Percentiles rank a stretch among this genome's conserved stretches.
These are phyloP conservation scores for Helianthus annuus DNA, from an alignment of 129 eudicot genomes.

Conservation along the genomic window DNA sequence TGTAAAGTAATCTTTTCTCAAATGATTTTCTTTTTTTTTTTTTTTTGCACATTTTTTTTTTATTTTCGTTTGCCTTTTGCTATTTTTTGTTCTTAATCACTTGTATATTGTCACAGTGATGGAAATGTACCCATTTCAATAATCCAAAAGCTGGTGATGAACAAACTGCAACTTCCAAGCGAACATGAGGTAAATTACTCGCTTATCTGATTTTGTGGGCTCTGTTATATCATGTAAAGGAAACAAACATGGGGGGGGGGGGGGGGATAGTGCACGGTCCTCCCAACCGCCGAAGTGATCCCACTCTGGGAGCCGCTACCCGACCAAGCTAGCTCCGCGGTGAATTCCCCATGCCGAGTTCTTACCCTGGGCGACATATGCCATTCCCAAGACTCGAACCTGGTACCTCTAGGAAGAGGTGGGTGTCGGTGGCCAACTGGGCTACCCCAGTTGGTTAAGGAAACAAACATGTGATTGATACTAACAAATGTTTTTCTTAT, in stretches of 20 bases:
- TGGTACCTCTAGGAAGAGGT: too few species aligned
- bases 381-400: too few species aligned
- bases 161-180: slow-evolving; percentile 71
- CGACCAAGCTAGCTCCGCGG: too few species aligned
- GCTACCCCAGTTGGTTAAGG: too few species aligned
- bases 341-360: too few species aligned
- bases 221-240: not conserved
- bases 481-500: slow-evolving; percentile 1
- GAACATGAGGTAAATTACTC: slow-evolving; percentile 71
- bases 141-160: slow-evolving; percentile 72
- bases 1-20: not conserved
- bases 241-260: slow-evolving; percentile 2
- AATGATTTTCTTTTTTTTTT: too few species aligned
- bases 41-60: not conserved
- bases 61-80: not conserved
- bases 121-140: slow-evolving; percentile 69
- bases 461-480: slow-evolving; percentile 2
- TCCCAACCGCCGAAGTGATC: too few species aligned
- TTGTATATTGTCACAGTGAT: slow-evolving; percentile 53
- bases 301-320: too few species aligned
- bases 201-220: not conserved
- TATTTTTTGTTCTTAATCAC: not conserved
- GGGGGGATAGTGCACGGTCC: too few species aligned
- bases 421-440: too few species aligned
- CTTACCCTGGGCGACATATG: too few species aligned